Percentiles rank a stretch among this genome's conserved stretches.
Evolutionary conservation across 768 basidiomycete species (phyloP).

Genomic region (Suillus bovinus): DNA sequence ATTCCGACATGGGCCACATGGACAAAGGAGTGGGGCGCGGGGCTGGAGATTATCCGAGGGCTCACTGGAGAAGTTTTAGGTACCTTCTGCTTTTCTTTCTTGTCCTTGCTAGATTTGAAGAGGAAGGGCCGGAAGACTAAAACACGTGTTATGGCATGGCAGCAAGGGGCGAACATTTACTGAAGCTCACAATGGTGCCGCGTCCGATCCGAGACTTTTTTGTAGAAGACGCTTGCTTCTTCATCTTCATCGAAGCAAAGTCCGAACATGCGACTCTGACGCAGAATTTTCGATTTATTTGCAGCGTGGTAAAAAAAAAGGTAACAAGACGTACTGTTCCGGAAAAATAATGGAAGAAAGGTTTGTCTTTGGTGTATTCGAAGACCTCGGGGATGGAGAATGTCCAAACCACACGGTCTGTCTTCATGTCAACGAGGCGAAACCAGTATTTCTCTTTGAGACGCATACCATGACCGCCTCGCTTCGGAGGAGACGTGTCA

Average conservation of each 20-base stretch:
- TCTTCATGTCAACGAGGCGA: conserved; percentile 56
- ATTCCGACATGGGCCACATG: conserved; percentile 69
- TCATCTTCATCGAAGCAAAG: conserved; percentile 60
- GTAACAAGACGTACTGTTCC: conserved; percentile 64
- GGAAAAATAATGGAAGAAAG: conserved; percentile 90
- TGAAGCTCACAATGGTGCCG: conserved; percentile 40
- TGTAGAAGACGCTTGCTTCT: conserved; percentile 60
- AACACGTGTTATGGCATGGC: conserved; percentile 12
- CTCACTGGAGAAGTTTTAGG: conserved; percentile 39
- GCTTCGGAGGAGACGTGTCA: conserved; percentile 21
- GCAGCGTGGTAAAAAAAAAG: conserved; percentile 9
- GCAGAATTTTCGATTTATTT: neutral
- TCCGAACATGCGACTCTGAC: conserved; percentile 48
- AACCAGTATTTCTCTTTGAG: conserved; percentile 56
- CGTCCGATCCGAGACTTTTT: conserved; percentile 55
- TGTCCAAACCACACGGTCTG: conserved; percentile 65
- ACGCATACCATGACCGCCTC: conserved; percentile 24
- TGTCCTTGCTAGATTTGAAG: conserved; percentile 28
- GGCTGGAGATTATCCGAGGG: conserved; percentile 52
- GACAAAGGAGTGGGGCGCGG: conserved; percentile 60
- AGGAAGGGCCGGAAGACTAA: conserved; percentile 31
- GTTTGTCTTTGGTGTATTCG: conserved; percentile 79
- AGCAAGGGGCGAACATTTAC: conserved; percentile 12
- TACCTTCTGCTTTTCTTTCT: conserved; percentile 26
- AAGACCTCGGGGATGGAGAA: conserved; percentile 61